Base-by-base conservation (phyloP, 805 yeast genomes). In the Starmerella kuoi region DNA sequence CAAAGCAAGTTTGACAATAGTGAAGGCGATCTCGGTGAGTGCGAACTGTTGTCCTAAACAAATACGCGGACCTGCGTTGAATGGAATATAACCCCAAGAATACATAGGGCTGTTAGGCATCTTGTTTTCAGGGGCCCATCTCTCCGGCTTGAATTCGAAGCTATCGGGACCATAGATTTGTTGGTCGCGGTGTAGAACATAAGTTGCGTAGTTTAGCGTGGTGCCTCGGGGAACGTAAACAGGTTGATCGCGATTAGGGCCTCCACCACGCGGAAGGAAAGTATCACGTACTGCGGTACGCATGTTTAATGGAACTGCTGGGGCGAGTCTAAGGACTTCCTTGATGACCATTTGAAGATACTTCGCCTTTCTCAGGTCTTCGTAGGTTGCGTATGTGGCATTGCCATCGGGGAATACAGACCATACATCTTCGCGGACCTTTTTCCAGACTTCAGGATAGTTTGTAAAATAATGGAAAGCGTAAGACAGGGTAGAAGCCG, bases 41-140 rank as follows among this genome's bases (percentile, higher is more conserved):
- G 73, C 74, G 59, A 68, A 68, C 52, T 69, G 73, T 54, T 69
- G 74, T 20, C 73, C 74, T 40, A 68, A 55, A 49, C 73, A 69
- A 38, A 69, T 66, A 43, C 74, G 57, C 19, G 73, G 73, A 9
- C 74, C 74, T 25, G 73, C 73, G 47, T 67, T 67, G 53, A 68
- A 68, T 22, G 72, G 72, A 23, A 67, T 53, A 46, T 62, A 68
- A 14, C 65, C 64, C 71, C 72, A 68, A 9, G 68, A 62, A 34
- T 60, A 57, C 56, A 42, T 58, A 7, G 59, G 54, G 48, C 44
- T 59, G 31, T 20, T 30, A 11, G 23, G 19, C 11, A 22, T 30
- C 26, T 35, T 36, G 58, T 32, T 37, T 12, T 34, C 38, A 9
- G 44, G 37, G 3, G 48, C 53, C 76, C 76, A 71, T 37, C 76